Evolutionary conservation across 495 filamentous ascomycete species (phyloP), one percentile per base, ranked within the genome.

Genomic region (Ramalina intermedia): DNA sequence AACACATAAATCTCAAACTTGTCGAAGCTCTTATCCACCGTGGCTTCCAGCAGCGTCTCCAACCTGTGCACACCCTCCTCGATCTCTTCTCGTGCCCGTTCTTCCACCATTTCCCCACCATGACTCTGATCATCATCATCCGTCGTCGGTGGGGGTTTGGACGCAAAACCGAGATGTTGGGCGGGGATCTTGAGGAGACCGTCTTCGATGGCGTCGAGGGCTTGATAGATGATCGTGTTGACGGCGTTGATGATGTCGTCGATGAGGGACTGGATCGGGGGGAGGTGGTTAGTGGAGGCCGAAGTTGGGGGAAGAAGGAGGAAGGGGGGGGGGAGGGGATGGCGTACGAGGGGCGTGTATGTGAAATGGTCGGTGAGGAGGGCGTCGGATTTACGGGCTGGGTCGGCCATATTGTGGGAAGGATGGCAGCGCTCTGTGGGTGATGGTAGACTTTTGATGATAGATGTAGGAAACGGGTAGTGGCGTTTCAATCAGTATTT

Each of bases 161-260:
- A 67, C 56, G 39, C 26, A 69, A 95, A 96, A 11, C 91, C 91
- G 45, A 98, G 77, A 11, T 72, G 66, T 17, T 77, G 66, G 1
- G 89, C 85, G 0, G 82, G 74, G 7, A 82, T 79, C 41, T 71
- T 70, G 36, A 87, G 67, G 18, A 96, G 76, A 6, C 84, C 85
- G 44, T 74, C 72, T 63, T 98, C 91, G 52, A 96, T 74, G 51
- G 79, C 81, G 51, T 84, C 81, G 53, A 94, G 79, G 46, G 86
- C 86, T 58, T 79, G 79, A 64, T 89, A 90, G 57, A 87, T 79
- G 57, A 96, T 70, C 48, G 84, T 82, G 69, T 96, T 96, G 58
- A 95, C 78, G 51, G 81, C 80, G 70, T 98, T 96, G 68, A 96
- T 94, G 52, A 98, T 85, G 61, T 96, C 91, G 73, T 98, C 91